Conservation (phyloP, 257 asterid genomes). For the Galeopsis tetrahit region DNA sequence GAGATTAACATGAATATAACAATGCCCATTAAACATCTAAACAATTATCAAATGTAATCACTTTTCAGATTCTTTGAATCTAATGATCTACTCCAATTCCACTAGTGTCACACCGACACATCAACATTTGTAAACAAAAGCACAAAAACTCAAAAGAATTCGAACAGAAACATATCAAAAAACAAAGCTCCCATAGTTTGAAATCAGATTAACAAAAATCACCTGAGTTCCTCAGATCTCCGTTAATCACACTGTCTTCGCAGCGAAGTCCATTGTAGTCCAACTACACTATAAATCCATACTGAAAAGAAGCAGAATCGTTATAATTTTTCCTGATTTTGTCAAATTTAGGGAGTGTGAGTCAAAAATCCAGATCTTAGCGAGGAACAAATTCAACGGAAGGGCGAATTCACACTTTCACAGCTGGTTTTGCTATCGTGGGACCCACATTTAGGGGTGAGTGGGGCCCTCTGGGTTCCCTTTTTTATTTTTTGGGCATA, state of each 20-base stretch:
- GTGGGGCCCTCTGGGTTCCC: conserved; percentile 14
- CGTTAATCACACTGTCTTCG: conserved; percentile 7
- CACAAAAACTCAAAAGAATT: conserved; percentile 20
- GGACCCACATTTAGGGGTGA: conserved; percentile 18
- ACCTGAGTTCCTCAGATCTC: conserved; percentile 50
- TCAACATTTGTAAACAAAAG: conserved; percentile 16
- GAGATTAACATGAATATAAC: conserved; percentile 3
- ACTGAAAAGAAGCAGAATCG: background rate
- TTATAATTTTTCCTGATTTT: conserved; percentile 5
- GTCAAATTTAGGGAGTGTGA: conserved; percentile 12
- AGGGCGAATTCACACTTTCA: conserved; percentile 29
- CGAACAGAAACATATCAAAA: conserved; percentile 4
- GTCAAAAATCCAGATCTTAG: conserved; percentile 39
- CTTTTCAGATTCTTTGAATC: background rate
- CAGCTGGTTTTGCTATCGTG: conserved; percentile 34
- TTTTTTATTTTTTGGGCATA: background rate
- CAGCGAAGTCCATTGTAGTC: conserved; percentile 29
- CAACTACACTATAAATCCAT: conserved; percentile 11
- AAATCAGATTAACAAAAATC: conserved; percentile 25
- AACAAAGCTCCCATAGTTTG: background rate
- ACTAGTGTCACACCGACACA: conserved; percentile 7
- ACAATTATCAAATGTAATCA: conserved; percentile 7
- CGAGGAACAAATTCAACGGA: conserved; percentile 29
- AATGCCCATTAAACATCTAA: conserved; percentile 17
- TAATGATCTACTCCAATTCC: conserved; percentile 6